These are phyloP conservation scores for Pezicula rhizophila DNA, from an alignment of 2,329 filamentous ascomycete species.

Conservation along the genomic window DNA sequence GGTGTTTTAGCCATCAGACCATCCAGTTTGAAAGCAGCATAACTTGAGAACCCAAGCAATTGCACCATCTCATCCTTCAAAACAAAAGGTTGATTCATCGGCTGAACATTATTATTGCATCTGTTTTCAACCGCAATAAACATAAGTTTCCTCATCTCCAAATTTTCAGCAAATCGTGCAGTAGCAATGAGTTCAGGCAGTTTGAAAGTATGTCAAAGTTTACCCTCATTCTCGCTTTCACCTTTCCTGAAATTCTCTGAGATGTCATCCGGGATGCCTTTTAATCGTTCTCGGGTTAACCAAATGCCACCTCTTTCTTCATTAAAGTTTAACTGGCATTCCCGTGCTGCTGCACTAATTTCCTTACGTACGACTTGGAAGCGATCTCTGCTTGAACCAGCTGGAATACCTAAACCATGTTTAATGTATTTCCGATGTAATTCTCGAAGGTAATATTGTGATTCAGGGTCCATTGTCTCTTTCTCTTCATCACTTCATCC, in stretches of 20 bases:
- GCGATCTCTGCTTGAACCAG: neutral
- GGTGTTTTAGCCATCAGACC: conserved; percentile 76
- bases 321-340: neutral
- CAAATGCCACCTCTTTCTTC: conserved; percentile 38
- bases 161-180: conserved; percentile 40
- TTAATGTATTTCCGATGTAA: neutral
- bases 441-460: neutral
- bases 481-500: neutral
- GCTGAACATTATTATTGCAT: conserved; percentile 53
- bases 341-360: neutral
- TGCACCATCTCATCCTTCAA: conserved; percentile 71
- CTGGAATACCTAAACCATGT: neutral
- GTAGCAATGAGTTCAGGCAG: conserved; percentile 41
- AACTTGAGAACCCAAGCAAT: conserved; percentile 66
- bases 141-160: conserved; percentile 36
- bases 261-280: conserved; percentile 43
- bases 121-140: conserved; percentile 36
- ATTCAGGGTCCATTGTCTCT: neutral
- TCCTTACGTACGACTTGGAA: neutral
- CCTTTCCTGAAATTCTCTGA: conserved; percentile 38
- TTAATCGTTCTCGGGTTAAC: conserved; percentile 41
- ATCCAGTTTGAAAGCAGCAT: conserved; percentile 66
- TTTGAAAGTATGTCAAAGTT: conserved; percentile 42
- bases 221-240: conserved; percentile 37
- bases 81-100: conserved; percentile 67